phyloP scores from a whole-genome alignment of 306 rosid species.

The Rosa lucieae region DNA sequence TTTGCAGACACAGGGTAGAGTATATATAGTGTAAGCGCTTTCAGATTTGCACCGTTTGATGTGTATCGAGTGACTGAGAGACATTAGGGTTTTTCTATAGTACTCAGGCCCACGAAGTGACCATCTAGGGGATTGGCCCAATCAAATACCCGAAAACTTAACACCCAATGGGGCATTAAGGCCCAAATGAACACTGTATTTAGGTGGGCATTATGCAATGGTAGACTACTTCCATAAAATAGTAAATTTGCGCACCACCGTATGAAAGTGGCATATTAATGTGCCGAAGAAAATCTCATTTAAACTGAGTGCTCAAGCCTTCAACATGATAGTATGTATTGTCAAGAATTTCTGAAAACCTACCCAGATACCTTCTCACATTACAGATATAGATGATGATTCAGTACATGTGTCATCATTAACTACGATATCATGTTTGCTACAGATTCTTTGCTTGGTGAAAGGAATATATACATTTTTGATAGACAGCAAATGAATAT shows the following conservation, averaged over 20 bases:
- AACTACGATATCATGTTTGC: background rate
- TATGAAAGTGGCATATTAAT: no score
- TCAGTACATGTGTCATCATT: background rate
- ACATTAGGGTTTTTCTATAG: background rate
- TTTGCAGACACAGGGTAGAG: background rate
- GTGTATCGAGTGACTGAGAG: slow-evolving; percentile 3
- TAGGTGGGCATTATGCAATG: no score
- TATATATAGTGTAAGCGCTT: background rate
- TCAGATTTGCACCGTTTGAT: background rate
- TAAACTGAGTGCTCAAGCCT: background rate
- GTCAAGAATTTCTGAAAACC: background rate
- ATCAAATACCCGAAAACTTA: background rate
- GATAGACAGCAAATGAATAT: background rate
- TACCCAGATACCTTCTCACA: background rate
- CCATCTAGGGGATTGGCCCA: background rate
- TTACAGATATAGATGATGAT: background rate
- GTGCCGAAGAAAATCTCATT: no score
- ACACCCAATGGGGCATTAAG: no score
- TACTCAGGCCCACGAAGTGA: background rate
- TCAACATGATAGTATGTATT: background rate
- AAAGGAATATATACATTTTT: slow-evolving; percentile 10
- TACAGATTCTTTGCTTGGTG: background rate
- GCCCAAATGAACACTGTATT: no score
- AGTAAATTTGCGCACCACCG: no score
- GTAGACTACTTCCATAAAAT: no score